These are phyloP conservation scores for Fusarium continuum DNA, from an alignment of 2,329 filamentous ascomycete genomes.

Conservation along the genomic window DNA sequence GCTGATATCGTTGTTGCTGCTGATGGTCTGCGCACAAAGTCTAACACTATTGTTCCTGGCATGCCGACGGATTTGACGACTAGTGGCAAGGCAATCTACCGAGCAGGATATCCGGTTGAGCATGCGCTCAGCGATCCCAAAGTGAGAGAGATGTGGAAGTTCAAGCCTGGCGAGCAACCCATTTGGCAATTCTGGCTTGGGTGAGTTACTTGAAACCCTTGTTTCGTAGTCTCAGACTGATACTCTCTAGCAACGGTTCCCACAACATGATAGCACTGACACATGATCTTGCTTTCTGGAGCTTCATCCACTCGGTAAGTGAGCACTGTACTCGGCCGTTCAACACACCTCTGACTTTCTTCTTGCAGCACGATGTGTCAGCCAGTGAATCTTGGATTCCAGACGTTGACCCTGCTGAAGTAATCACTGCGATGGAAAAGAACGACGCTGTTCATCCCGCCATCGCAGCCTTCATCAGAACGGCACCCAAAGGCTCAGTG, in stretches of 20 bases:
- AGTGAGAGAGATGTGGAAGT: constrained; percentile 29
- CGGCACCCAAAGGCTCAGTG: constrained; percentile 25
- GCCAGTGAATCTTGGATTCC: constrained; percentile 29
- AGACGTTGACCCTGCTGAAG: constrained; percentile 20
- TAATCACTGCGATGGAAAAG: constrained; percentile 27
- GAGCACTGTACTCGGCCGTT: accelerated
- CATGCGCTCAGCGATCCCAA: constrained; percentile 19
- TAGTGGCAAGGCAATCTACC: constrained; percentile 26
- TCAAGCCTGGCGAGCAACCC: constrained; percentile 9
- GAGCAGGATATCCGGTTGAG: constrained; percentile 21
- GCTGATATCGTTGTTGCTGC: constrained; percentile 26
- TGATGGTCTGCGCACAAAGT: constrained; percentile 22
- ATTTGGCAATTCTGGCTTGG: constrained; percentile 33
- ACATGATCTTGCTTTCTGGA: constrained; percentile 25
- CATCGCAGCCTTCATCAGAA: constrained; percentile 20
- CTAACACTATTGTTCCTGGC: constrained; percentile 11
- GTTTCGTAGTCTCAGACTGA: neutral
- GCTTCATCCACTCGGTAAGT: constrained; percentile 28
- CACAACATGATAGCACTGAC: constrained; percentile 26
- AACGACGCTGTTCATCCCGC: constrained; percentile 23
- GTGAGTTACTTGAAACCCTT: accelerated
- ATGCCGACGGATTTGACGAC: constrained; percentile 16
- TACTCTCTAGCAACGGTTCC: constrained; percentile 1
- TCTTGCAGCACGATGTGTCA: constrained; percentile 16
- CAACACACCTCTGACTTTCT: accelerated